Evolutionary conservation across 495 filamentous ascomycete species (phyloP), one percentile per base, ranked within the genome.

Genomic region (Parachaetomium inaequale): DNA sequence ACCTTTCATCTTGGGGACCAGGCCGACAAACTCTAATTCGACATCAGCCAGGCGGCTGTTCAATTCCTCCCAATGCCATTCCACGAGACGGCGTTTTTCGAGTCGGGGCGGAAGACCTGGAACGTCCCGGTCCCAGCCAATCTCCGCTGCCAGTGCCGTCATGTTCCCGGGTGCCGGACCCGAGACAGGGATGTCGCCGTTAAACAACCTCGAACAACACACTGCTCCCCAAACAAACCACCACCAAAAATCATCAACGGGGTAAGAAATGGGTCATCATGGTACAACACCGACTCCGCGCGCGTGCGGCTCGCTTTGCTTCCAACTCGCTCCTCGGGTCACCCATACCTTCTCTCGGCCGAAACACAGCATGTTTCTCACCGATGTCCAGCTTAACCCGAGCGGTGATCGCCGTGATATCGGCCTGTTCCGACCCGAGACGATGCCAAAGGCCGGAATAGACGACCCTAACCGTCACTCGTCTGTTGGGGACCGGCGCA

Each of bases 101-200:
- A 19, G 17, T 5, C n/a, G 4, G n/a, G n/a, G 17, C 40, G 17
- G n/a, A 7, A n/a, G 2, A 10, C 3, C 1, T 2, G 12, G 47
- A 12, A 28, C 28, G 12, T 14, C 47, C 47, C 14, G 26, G 12
- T 29, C 4, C 11, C 25, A 29, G 26, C 25, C 21, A 21, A n/a
- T 51, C 4, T 28, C 28, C 29, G 25, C 49, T 29, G 49, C 28
- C 29, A 8, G 28, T 29, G 49, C 34, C 34, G 34, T 40, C 36
- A 40, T 40, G 14, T n/a, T 28, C 55, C 23, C 55, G 55, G 55
- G 55, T 47, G 55, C 40, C n/a, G 40, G 42, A 58, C 55, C 55
- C 55, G 55, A 32, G 55, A 46, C 55, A 34, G 36, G 34, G 1
- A 15, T 23, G 17, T 10, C 6, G n/a, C 11, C 14, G 52, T 55